Base-by-base conservation (phyloP, 2,329 filamentous ascomycete species). In the Colletotrichum tropicale region DNA sequence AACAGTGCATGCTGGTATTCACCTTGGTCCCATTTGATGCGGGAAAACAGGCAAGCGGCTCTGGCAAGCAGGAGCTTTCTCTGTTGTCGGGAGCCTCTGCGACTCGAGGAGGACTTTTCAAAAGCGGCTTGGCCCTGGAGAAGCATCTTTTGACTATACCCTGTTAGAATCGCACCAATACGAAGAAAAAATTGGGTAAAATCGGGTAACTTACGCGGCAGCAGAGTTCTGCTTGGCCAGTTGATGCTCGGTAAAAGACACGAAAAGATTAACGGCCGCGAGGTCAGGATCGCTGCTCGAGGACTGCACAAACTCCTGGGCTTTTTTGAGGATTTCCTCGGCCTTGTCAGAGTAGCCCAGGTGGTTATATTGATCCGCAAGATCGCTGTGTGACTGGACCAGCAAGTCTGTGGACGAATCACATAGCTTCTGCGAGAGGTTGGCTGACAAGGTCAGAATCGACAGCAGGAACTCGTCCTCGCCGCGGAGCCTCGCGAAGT, bases 181-280 rank as follows among this genome's bases (percentile, higher is more conserved):
- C n/a, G 24, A 60, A 5, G 3, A 8, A 21, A 6, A 24, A 18
- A 6, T 6, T 8, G 28, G 24, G 21, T 6, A 6, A 24, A 18
- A 6, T 6, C 5, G 28, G 24, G 21, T 6, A 13, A 84, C 84
- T 80, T 81, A 87, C 82, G 91, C 93, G 83, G 94, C 92, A 12
- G 92, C 89, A 18, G 91, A 85, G 66, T 92, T 91, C 12, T 93
- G 94, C 15, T 93, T 89, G 2, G 91, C 90, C 21, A 96, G 86
- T 32, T 93, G 88, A 82, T 96, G 95, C 82, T 98, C 95, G 1
- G 94, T 93, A 76, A 93, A 92, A 0, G 92, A 91, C 8, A 98
- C 85, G 78, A 96, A 90, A 82, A 94, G 94, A 18, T 84, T 84
- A 12, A 87, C 87, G 24, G 87, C 78, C 8, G 86, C 83, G 21